A percentile compares a stretch with the other conserved stretches of the same genome.
These are phyloP conservation scores for Vigna unguiculata DNA, from an alignment of 306 rosid genomes.

Conservation along the genomic window DNA sequence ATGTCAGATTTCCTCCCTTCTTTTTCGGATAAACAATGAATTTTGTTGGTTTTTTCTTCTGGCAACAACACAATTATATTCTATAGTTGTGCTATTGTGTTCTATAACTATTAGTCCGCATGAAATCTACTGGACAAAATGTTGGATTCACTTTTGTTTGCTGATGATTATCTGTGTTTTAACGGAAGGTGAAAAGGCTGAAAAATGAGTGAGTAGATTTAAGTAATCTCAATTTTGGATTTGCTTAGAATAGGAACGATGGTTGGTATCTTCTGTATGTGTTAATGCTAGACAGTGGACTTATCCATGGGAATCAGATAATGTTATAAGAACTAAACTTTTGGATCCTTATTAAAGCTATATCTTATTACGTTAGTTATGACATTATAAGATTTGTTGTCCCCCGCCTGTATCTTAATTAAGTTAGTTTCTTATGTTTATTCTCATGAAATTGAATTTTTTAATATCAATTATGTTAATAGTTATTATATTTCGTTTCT, in stretches of 20 bases:
- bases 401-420: neutral
- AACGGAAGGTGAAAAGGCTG: neutral
- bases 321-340: constrained; percentile 21
- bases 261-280: neutral
- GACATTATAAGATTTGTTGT: constrained; percentile 12
- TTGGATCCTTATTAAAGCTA: constrained; percentile 7
- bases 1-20: neutral
- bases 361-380: neutral
- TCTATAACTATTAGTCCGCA: neutral
- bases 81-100: neutral
- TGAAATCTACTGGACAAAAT: constrained; percentile 23
- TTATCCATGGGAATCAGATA: constrained; percentile 4
- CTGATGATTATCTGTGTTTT: constrained; percentile 7
- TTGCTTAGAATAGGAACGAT: neutral
- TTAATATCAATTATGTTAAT: neutral
- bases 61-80: neutral
- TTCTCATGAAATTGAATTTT: neutral
- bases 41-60: neutral
- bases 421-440: neutral
- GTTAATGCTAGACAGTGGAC: constrained; percentile 18
- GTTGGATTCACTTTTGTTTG: constrained; percentile 14
- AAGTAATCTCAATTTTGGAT: neutral
- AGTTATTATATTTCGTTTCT: constrained; percentile 8
- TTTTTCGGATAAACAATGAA: neutral
- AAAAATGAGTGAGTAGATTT: neutral